Evolutionary conservation across 2,329 filamentous ascomycete species (phyloP), one percentile per base, ranked within the genome.

Genomic region (Ascochyta viciae-villosae): DNA sequence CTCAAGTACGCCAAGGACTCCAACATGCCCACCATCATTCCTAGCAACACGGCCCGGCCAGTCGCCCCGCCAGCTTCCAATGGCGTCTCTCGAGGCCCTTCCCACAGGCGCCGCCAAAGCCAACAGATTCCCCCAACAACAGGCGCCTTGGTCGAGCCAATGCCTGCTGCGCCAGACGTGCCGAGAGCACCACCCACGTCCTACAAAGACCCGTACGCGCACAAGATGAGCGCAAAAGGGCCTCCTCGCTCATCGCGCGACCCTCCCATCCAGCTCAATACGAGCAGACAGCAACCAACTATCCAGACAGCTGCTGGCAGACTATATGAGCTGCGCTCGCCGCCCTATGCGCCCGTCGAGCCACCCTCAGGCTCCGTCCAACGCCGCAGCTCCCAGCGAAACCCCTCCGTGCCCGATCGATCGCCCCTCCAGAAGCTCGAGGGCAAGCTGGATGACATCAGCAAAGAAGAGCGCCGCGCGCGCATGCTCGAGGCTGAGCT

Each of bases 341-440:
- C 69, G 31, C 70, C 71, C 24, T 71, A 72, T 55, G 65, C 66
- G 2, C 69, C 71, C 3, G 56, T 62, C 9, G 70, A 73, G 41
- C 67, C 70, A 2, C 57, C 72, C 5, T 65, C 71, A 7, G 69
- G 67, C 7, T 57, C 68, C 31, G 46, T 69, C 15, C 70, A 72
- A 29, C 62, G 65, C 35, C 63, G 63, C 23, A 53, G 52, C 39
- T 64, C 65, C 12, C 63, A 66, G 54, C 72, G 70, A 33, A 67
- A 60, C 69, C 80, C 82, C 51, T 86, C 90, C 77, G 90, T 94
- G 69, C 84, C 89, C 54, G 89, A 96, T 73, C 87, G 90, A 68
- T 98, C 94, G 61, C 95, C 96, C 48, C 83, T 99, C 48, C 94
- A 99, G 76, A 95, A 89, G 80, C 85, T 99, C 64, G 94, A 99